Evolutionary conservation across 140 eudicot species (phyloP), one percentile per base, ranked within the genome.

Genomic region (Oenanthe javanica): DNA sequence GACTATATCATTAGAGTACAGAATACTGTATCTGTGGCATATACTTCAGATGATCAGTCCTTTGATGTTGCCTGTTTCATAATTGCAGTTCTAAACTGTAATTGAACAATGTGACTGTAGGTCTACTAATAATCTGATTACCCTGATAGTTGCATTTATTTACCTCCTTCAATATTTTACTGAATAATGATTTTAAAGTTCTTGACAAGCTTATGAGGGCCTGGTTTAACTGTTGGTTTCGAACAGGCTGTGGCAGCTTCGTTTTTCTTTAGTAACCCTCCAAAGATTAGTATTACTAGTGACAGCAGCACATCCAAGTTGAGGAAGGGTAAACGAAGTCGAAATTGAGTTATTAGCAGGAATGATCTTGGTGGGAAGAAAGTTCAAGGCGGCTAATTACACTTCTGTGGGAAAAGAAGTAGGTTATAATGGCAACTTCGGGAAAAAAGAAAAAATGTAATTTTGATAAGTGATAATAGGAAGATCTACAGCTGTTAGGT

Each of bases 221-320:
- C 15, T 67, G 45, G 18, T 16, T 83, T 49, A 12, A 5, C 51
- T 36, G 10, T 48, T 73, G 61, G 11, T 77, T 51, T 46, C 81
- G 36, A 54, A 61, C 89, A 92, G 99, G 97, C 97, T 12, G 97
- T 95, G 77, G 99, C 97, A 70, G 88, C 97, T 69, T 95, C 99
- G 4, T 95, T 92, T 80, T 92, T 97, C 83, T 92, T 95, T 80
- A 72, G 88, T 19, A 76, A 81, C 75, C 99, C 99, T 23, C 99
- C 99, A 23, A 93, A 92, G 85, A 80, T 96, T 3, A 85, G 86
- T 84, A 81, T 96, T 23, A 91, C 86, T 80, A 86, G 88, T 25
- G 97, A 93, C 82, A 96, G 97, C 75, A 89, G 86, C 50, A 93
- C 99, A 9, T 93, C 98, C 76, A 96, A 91, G 86, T 87, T 88